phyloP scores from a whole-genome alignment of 768 basidiomycete genomes.

The Pluteus cervinus region DNA sequence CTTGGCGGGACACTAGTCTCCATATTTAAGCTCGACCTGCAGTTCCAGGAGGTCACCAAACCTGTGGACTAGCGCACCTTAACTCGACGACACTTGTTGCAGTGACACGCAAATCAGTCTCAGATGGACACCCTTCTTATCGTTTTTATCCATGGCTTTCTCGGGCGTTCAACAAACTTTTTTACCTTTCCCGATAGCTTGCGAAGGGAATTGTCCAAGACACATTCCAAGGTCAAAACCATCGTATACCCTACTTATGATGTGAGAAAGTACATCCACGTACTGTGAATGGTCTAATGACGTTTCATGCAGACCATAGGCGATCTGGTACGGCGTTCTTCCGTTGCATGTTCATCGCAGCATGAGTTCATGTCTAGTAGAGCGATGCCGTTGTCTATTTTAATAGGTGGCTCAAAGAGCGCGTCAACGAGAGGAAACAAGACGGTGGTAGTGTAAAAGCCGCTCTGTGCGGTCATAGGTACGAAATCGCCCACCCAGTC shows the following conservation, averaged over 20 bases:
- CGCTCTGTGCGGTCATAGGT: slow-evolving; percentile 90
- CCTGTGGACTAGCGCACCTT: too few species aligned
- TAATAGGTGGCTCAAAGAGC: slow-evolving; percentile 92
- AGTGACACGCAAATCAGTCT: not conserved
- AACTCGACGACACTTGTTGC: too few species aligned
- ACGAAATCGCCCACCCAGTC: slow-evolving; percentile 9
- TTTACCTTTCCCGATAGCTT: slow-evolving; percentile 73
- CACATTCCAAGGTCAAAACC: slow-evolving; percentile 59
- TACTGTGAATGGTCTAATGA: slow-evolving; percentile 5
- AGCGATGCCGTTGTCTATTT: slow-evolving; percentile 73
- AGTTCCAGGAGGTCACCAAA: too few species aligned
- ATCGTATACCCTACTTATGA: slow-evolving; percentile 89
- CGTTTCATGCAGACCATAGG: slow-evolving; percentile 67
- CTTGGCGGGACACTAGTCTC: too few species aligned
- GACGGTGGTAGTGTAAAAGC: slow-evolving; percentile 74
- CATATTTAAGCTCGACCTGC: too few species aligned
- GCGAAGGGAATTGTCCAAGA: slow-evolving; percentile 67
- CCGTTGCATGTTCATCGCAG: not conserved
- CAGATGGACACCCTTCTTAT: slow-evolving; percentile 45
- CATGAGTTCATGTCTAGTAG: slow-evolving; percentile 28
- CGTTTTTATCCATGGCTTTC: slow-evolving; percentile 78
- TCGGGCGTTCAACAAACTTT: slow-evolving; percentile 63
- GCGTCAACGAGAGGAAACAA: slow-evolving; percentile 84
- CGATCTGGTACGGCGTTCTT: slow-evolving; percentile 63
- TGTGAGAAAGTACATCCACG: slow-evolving; percentile 36